Evolutionary conservation across 306 rosid species (phyloP).

Genomic region (Cyclanthera cordifolia): DNA sequence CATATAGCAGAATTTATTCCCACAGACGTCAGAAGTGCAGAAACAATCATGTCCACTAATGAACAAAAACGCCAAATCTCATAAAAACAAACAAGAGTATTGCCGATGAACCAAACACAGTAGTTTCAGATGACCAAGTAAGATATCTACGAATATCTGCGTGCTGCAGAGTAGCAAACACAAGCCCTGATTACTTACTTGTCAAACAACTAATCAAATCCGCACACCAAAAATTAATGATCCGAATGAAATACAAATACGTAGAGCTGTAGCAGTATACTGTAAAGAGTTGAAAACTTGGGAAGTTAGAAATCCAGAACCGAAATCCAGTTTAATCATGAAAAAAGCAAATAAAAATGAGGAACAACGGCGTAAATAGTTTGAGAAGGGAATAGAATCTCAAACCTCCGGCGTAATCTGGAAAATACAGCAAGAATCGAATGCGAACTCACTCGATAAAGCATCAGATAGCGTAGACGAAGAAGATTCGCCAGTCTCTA

Average conservation of each 20-base stretch:
- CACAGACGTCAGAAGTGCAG: neutral
- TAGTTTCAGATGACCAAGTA: too few species aligned
- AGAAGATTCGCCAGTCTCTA: neutral
- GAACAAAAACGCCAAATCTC: neutral
- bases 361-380: neutral
- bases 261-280: neutral
- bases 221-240: neutral
- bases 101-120: neutral
- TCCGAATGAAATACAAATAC: neutral
- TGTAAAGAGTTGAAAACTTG: neutral
- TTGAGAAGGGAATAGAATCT: neutral
- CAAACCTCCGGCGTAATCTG: conserved; percentile 11
- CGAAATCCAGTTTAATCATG: neutral
- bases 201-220: neutral
- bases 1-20: conserved; percentile 10
- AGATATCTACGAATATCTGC: too few species aligned
- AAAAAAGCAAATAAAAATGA: neutral
- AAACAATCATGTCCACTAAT: neutral
- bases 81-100: neutral
- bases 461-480: neutral
- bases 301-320: neutral
- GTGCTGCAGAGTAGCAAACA: neutral
- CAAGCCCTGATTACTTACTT: neutral
- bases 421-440: neutral
- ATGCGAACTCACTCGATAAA: neutral